Percentiles rank a stretch among this genome's conserved stretches.
Conservation (phyloP, 208 protist genomes). For the Angomonas deanei region DNA sequence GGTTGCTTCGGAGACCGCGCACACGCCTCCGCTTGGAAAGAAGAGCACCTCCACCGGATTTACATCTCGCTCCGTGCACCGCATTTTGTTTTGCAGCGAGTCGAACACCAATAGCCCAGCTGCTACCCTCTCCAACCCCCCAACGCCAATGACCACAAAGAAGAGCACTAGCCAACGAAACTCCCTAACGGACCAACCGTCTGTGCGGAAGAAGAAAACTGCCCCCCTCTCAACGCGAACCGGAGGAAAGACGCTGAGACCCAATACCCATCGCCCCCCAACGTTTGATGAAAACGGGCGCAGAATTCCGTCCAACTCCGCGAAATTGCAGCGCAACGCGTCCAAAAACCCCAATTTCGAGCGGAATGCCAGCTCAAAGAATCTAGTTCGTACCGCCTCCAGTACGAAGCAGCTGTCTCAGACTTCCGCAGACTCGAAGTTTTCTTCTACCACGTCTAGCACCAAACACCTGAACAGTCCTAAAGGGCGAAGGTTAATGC, state of each 20-base stretch:
- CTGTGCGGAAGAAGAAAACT: not conserved
- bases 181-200: not conserved
- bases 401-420: constrained; percentile 19
- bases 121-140: not conserved
- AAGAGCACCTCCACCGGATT: constrained; percentile 3
- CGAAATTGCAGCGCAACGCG: not conserved
- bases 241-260: not conserved
- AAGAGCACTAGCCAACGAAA: not conserved
- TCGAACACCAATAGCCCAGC: not conserved
- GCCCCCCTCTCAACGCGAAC: not conserved
- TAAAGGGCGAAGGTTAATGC: not conserved
- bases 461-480: constrained; percentile 31
- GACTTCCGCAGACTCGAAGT: constrained; percentile 90
- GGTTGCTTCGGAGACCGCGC: not conserved
- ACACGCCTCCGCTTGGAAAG: too few relatives aligned
- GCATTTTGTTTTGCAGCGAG: not conserved
- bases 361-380: not conserved
- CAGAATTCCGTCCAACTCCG: not conserved
- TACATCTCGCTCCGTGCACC: constrained; percentile 7
- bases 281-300: not conserved
- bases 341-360: not conserved
- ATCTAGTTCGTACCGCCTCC: constrained; percentile 7
- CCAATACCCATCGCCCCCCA: not conserved
- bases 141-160: not conserved
- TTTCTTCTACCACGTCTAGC: constrained; percentile 86